phyloP scores from a whole-genome alignment of 2,329 filamentous ascomycete species.

The Aureobasidium sp. region DNA sequence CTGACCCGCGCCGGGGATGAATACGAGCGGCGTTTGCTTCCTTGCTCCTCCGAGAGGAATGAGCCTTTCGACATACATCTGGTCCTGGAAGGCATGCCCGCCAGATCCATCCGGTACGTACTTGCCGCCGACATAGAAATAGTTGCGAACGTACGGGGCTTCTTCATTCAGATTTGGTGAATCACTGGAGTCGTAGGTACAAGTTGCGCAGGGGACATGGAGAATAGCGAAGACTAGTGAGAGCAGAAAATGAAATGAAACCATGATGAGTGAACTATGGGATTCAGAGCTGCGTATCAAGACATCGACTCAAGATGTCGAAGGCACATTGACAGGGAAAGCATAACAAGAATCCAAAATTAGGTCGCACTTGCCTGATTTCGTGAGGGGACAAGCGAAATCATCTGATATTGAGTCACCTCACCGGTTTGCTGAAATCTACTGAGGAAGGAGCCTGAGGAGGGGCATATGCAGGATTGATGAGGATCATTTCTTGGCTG shows the following conservation, averaged over 20 bases:
- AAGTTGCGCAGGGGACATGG: background rate
- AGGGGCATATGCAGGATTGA: background rate
- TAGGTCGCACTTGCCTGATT: background rate
- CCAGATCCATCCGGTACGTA: conserved; percentile 16
- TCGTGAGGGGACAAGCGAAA: background rate
- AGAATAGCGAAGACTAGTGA: background rate
- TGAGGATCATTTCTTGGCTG: conserved; percentile 1
- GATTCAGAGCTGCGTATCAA: background rate
- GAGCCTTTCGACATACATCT: conserved; percentile 49
- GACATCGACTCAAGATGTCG: background rate
- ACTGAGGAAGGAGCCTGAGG: background rate
- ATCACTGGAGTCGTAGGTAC: background rate
- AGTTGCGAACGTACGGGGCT: conserved; percentile 3
- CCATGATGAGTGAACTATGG: background rate
- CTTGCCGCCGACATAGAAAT: conserved; percentile 21
- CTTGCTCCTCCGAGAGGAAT: conserved; percentile 24
- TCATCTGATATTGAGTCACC: background rate
- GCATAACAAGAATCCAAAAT: background rate
- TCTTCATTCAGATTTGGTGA: background rate
- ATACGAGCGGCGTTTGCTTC: conserved; percentile 29
- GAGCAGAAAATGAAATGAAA: background rate
- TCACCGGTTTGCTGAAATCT: background rate
- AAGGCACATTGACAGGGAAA: background rate
- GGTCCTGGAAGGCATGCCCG: conserved; percentile 26
- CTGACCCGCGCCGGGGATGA: conserved; percentile 38